These are phyloP conservation scores for Candida methanosorbosa DNA, from an alignment of 805 yeast genomes.

Conservation along the genomic window DNA sequence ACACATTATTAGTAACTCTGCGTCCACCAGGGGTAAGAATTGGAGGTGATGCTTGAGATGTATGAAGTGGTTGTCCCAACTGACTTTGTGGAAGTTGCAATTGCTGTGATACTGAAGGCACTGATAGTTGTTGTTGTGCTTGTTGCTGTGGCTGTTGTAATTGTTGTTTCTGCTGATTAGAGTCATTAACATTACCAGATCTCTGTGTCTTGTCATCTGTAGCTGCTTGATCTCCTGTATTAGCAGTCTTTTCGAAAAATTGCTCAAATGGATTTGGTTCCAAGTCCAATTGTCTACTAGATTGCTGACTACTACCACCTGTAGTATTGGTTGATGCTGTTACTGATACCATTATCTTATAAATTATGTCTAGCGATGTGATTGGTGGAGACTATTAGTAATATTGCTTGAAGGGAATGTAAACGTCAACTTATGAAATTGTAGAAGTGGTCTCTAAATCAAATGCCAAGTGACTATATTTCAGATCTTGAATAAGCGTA, in stretches of 20 bases:
- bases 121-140: conserved; percentile 1
- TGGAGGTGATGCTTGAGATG: conserved; percentile 30
- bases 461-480: too few relatives aligned
- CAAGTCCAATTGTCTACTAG: conserved; percentile 25
- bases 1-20: conserved; percentile 21
- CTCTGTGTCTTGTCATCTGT: too few relatives aligned
- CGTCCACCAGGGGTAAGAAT: conserved; percentile 49
- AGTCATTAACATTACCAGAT: background rate
- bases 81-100: conserved; percentile 14
- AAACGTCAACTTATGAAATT: too few relatives aligned
- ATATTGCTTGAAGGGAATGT: too few relatives aligned
- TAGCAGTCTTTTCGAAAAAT: conserved; percentile 61
- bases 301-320: background rate
- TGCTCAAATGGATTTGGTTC: conserved; percentile 96
- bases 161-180: background rate
- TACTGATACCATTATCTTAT: background rate
- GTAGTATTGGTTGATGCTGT: background rate
- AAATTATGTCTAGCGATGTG: too few relatives aligned
- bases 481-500: too few relatives aligned
- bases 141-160: background rate
- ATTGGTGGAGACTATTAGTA: too few relatives aligned
- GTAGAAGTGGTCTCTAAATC: too few relatives aligned
- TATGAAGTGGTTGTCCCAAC: conserved; percentile 18
- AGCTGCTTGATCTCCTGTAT: too few relatives aligned
- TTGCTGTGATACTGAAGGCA: background rate